phyloP scores from a whole-genome alignment of 1,284 basidiomycete genomes.

The Microbotryum saponariae region DNA sequence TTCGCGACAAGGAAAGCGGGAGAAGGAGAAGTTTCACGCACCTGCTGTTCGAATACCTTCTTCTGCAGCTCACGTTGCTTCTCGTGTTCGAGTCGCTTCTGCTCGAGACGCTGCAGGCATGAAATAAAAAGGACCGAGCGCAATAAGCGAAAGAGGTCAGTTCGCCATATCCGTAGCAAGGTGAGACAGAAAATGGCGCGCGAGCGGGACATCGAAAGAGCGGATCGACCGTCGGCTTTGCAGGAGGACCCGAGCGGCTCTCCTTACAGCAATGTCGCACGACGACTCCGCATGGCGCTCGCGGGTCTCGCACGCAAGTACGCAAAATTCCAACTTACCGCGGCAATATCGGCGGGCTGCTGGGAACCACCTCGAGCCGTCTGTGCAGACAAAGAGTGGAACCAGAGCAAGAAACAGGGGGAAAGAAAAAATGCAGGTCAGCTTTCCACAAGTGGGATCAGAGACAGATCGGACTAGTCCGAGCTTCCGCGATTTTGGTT shows the following conservation, averaged over 20 bases:
- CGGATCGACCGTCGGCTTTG: not conserved
- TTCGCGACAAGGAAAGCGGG: not conserved
- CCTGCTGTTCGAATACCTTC: constrained; percentile 85
- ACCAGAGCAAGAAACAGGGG: too few species aligned
- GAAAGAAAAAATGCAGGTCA: too few species aligned
- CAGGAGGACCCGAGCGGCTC: not conserved
- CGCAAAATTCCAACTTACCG: too few species aligned
- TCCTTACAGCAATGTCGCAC: not conserved
- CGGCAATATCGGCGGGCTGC: too few species aligned
- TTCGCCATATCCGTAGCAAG: not conserved
- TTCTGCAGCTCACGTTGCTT: constrained; percentile 72
- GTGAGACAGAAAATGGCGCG: not conserved
- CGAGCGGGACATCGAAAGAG: not conserved
- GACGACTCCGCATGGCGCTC: too few species aligned
- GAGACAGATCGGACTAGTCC: too few species aligned
- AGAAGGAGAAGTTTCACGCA: constrained; percentile 47
- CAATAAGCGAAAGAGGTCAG: not conserved
- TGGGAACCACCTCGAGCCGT: too few species aligned
- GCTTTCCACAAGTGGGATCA: too few species aligned
- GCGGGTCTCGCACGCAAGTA: too few species aligned
- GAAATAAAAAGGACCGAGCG: not conserved
- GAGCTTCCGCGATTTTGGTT: too few species aligned
- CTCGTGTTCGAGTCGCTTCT: constrained; percentile 84
- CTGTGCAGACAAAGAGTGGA: too few species aligned
- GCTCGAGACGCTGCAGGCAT: constrained; percentile 62